Base-by-base conservation (phyloP, 768 basidiomycete species). In the Ephemerocybe angulata region DNA sequence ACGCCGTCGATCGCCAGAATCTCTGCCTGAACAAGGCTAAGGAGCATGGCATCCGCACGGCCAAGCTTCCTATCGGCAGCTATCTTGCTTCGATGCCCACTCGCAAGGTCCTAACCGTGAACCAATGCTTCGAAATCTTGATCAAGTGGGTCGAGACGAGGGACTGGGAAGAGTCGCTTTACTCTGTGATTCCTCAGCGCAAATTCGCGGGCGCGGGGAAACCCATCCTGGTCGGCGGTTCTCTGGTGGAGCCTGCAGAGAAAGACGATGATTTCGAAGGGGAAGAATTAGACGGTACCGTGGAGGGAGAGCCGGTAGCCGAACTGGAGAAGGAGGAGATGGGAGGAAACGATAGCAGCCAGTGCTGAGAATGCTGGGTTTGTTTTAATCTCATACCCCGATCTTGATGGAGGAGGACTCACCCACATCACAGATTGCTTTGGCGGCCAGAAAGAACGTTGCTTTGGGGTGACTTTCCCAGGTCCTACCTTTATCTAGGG, bases 41-140 rank as follows among this genome's bases (percentile, higher is more conserved):
- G 35, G 74, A 75, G 48, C 81, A 88, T 33, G 82, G 81, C 4
- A 80, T 98, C 52, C 82, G 86, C 40, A 88, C 93, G 37, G 97
- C 94, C 3, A 86, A 90, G 48, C 82, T 99, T 52, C 97, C 97
- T 3, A 98, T 99, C 52, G 91, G 93, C n/a, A 87, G 85, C 53
- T 97, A 91, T 67, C 75, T 98, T 31, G 79, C 87, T 41, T 81
- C 87, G 46, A 76, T 99, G 54, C 80, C 87, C 29, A 94, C 95
- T 10, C 85, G 97, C 58, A 98, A 98, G 64, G 93, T 99, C 29
- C 77, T 99, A 59, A 99, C 97, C 1, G 94, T 99, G 52, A 98
- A 99, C 70, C 97, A 98, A 72, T 88, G 89, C 25, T 90, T 95
- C 65, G 93, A 96, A 69, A 97, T 98, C 60, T 76, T 99, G 53